Evolutionary conservation across 371 early-diverging fungal species (phyloP).

Genomic region (Mortierella sp.): DNA sequence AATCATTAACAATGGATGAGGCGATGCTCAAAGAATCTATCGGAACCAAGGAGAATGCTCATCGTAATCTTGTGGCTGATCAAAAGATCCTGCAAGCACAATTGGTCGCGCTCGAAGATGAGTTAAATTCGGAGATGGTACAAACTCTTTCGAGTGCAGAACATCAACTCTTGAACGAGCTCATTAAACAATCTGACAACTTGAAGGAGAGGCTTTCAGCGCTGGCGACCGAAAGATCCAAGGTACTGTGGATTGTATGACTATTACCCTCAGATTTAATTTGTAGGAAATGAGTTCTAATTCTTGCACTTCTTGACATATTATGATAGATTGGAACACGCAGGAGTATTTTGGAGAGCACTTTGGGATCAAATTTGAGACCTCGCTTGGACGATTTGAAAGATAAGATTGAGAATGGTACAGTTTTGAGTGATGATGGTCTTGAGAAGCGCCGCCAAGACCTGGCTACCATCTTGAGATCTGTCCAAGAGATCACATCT

Average conservation of each 20-base stretch:
- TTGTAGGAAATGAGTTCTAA: background rate
- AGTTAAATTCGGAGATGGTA: slow-evolving; percentile 44
- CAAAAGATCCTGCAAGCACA: slow-evolving; percentile 36
- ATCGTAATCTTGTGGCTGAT: slow-evolving; percentile 24
- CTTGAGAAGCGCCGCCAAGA: slow-evolving; percentile 63
- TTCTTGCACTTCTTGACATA: background rate
- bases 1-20: slow-evolving; percentile 67
- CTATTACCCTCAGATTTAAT: too few species aligned
- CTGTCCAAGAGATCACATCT: slow-evolving; percentile 29
- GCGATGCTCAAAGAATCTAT: slow-evolving; percentile 62
- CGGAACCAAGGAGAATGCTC: slow-evolving; percentile 56
- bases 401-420: slow-evolving; percentile 64
- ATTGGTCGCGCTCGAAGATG: slow-evolving; percentile 23
- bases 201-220: slow-evolving; percentile 40
- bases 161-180: slow-evolving; percentile 30
- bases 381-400: slow-evolving; percentile 71
- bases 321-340: slow-evolving; percentile 68
- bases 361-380: slow-evolving; percentile 72
- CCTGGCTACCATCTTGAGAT: slow-evolving; percentile 34
- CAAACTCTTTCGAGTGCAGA: slow-evolving; percentile 40
- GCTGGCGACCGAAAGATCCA: slow-evolving; percentile 31
- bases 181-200: slow-evolving; percentile 18
- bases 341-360: slow-evolving; percentile 79
- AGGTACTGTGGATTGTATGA: slow-evolving; percentile 11
- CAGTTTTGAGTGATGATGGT: slow-evolving; percentile 63